A percentile compares a stretch with the other conserved stretches of the same genome.
phyloP scores from a whole-genome alignment of 345 rosid species.

The Erucastrum elatum region DNA sequence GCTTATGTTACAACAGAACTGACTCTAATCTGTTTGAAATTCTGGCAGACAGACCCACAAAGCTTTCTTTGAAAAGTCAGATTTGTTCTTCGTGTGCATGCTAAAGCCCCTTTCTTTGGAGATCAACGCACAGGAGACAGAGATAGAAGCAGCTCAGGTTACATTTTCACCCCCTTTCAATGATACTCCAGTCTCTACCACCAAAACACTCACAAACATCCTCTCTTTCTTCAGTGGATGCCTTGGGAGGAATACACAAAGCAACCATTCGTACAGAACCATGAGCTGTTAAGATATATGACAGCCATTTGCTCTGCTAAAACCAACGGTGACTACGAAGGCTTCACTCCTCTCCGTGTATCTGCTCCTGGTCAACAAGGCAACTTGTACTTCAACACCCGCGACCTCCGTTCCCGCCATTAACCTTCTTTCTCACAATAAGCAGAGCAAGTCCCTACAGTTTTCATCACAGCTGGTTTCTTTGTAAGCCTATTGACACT shows the following conservation, averaged over 20 bases:
- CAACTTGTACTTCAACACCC: slow-evolving; percentile 38
- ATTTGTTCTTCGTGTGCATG: slow-evolving; percentile 78
- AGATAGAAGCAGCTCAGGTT: slow-evolving; percentile 81
- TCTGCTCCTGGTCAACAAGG: slow-evolving; percentile 33
- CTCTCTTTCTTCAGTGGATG: slow-evolving; percentile 64
- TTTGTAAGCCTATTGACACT: slow-evolving; percentile 14
- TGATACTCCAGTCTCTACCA: background rate
- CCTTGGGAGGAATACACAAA: slow-evolving; percentile 48
- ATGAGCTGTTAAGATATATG: slow-evolving; percentile 41
- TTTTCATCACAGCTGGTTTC: slow-evolving; percentile 1
- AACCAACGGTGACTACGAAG: slow-evolving; percentile 34
- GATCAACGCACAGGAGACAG: slow-evolving; percentile 64
- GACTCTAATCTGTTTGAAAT: background rate
- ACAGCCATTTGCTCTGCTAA: slow-evolving; percentile 43
- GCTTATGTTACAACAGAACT: slow-evolving; percentile 15
- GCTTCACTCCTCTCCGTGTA: slow-evolving; percentile 39
- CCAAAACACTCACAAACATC: background rate
- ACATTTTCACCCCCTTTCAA: background rate
- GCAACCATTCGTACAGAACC: slow-evolving; percentile 39
- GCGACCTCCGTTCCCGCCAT: slow-evolving; percentile 33
- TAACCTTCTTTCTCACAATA: slow-evolving; percentile 1
- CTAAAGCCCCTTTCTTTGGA: slow-evolving; percentile 68
- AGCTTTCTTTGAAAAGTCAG: slow-evolving; percentile 70
- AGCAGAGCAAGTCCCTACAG: background rate
- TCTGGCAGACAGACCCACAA: slow-evolving; percentile 69